Evolutionary conservation across 192 early-diverging fungal species (phyloP).

Genomic region (Spizellomyces sp.): DNA sequence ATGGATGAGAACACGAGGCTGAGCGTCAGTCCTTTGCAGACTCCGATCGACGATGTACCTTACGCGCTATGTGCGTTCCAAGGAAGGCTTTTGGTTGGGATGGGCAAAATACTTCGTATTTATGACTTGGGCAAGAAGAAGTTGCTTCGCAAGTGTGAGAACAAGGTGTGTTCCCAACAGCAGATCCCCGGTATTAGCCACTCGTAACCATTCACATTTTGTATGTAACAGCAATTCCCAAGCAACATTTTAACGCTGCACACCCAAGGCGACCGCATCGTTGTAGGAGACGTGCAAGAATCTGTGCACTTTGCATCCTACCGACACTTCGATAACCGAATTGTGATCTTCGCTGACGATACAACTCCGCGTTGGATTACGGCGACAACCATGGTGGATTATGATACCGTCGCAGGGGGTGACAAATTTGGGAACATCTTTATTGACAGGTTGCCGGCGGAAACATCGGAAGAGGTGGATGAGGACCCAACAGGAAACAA

Average conservation of each 20-base stretch:
- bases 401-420: conserved; percentile 87
- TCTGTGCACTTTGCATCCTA: conserved; percentile 81
- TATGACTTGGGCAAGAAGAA: conserved; percentile 92
- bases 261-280: conserved; percentile 79
- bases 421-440: conserved; percentile 98
- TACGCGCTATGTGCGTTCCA: conserved; percentile 83
- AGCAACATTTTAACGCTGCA: conserved; percentile 71
- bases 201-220: not conserved
- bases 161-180: conserved; percentile 37
- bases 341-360: conserved; percentile 93
- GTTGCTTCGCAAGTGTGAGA: conserved; percentile 89
- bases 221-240: conserved; percentile 60
- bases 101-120: conserved; percentile 84
- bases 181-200: not conserved
- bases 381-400: conserved; percentile 78
- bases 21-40: conserved; percentile 44
- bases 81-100: conserved; percentile 84
- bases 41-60: conserved; percentile 84
- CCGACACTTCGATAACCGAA: conserved; percentile 71
- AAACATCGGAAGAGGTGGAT: conserved; percentile 73
- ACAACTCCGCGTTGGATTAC: conserved; percentile 87
- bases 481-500: conserved; percentile 86
- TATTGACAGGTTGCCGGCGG: conserved; percentile 69
- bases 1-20: conserved; percentile 17
- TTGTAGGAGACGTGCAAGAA: conserved; percentile 87